A percentile compares a stretch with the other conserved stretches of the same genome.
These are phyloP conservation scores for Megacollybia platyphylla DNA, from an alignment of 1,284 basidiomycete species.

Conservation along the genomic window DNA sequence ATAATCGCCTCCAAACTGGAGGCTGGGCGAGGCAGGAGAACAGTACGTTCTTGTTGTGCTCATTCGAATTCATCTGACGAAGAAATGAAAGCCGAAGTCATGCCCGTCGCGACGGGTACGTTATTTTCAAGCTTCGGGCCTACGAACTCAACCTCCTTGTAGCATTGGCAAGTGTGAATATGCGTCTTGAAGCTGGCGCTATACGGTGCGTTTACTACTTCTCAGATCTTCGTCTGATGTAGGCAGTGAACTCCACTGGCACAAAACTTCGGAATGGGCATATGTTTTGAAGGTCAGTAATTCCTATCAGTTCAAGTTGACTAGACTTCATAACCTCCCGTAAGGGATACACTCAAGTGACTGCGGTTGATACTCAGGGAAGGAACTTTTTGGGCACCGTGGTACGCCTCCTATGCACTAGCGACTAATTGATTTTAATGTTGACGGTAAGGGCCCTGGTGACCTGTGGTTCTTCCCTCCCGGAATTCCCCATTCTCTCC, in stretches of 20 bases:
- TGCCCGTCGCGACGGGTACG: constrained; percentile 47
- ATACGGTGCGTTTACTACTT: constrained; percentile 30
- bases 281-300: constrained; percentile 42
- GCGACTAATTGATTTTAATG: not conserved
- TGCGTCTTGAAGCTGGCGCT: constrained; percentile 54
- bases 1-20: constrained; percentile 41
- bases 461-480: constrained; percentile 59
- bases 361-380: constrained; percentile 47
- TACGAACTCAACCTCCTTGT: constrained; percentile 1
- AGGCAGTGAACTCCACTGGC: constrained; percentile 62
- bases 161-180: constrained; percentile 58
- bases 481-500: constrained; percentile 51
- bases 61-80: not conserved
- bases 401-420: constrained; percentile 19
- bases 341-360: constrained; percentile 51
- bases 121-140: constrained; percentile 3
- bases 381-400: constrained; percentile 49
- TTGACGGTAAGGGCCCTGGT: constrained; percentile 19
- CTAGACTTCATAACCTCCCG: not conserved
- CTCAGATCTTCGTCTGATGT: not conserved
- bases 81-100: constrained; percentile 2
- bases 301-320: not conserved
- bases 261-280: constrained; percentile 53
- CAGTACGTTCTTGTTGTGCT: constrained; percentile 17
- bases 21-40: constrained; percentile 69